Base-by-base conservation (phyloP, 495 filamentous ascomycete species). In the Penicillium daleae region DNA sequence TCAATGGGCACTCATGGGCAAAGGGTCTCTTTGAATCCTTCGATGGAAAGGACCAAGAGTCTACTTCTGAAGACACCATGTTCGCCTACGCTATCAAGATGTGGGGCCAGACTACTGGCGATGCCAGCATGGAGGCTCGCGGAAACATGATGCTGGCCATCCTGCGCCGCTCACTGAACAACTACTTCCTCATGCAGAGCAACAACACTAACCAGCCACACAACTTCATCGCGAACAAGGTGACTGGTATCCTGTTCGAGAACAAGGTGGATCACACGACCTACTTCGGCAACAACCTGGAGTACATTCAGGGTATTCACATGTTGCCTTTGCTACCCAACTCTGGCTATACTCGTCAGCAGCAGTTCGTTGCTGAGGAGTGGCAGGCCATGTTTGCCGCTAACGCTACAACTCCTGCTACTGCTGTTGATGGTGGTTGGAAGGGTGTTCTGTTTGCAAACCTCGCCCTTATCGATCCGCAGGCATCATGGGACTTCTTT, bases 231-330 rank as follows among this genome's bases (percentile, higher is more conserved):
- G 83, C 78, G 9, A 99, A 99, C 77, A 92, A 89, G 71, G 95
- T 91, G 15, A 88, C 92, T 6, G 96, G 95, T 15, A 97, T 99
- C 71, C 73, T 98, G 7, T 99, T 97, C 71, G 95, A 99, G 74
- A 98, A 97, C 75, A 99, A 99, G 75, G 83, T 93, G 48, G 91
- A 98, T 72, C 95, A 97, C 74, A 90, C 89, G 9, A 99, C 95
- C 2, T 98, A 95, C 77, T 99, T 99, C 68, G 93, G 93, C 10
- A 70, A 71, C 56, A 89, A 91, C 59, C 78, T 85, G 3, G 92
- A 97, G 77, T 96, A 87, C 70, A 87, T 98, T 61, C 89, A 99
- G 76, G 95, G 86, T 55, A 98, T 99, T 60, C 95, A 99, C 78
- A 99, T 99, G 95, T 77, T 99, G 39, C 95, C 96, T 1, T 81